Evolutionary conservation across 495 filamentous ascomycete genomes (phyloP), one percentile per base, ranked within the genome.

Genomic region (Parathielavia appendiculata): DNA sequence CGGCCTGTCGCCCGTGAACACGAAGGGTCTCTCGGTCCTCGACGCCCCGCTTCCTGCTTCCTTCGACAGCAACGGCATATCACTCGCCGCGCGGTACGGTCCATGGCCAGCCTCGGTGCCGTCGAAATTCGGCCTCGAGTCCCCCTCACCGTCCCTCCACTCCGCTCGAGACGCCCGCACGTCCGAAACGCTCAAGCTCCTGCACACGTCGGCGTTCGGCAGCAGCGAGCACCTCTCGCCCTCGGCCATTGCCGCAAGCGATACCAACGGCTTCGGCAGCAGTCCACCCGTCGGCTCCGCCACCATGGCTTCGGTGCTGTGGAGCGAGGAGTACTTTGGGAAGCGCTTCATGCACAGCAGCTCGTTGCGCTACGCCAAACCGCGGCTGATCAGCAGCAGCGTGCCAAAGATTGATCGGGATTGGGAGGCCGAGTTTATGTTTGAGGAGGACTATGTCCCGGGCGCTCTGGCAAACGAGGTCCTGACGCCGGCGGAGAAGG

Each of bases 51-150:
- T 98, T 23, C 93, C 93, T 10, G 91, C 90, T 12, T 97, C 93
- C 1, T 97, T 98, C 67, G 95, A 97, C 69, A 95, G 90, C 66
- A 91, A 97, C 63, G 93, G 93, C 44, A 89, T 96, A 19, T 96
- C 92, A 7, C 87, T 90, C 66, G 88, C 88, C 54, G 92, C 93
- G 23, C 82, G 91, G 51, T 89, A 91, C 43, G 95, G 90, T 1
- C 90, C 93, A 0, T 90, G 95, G 63, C 92, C 92, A 13, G 87
- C 92, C 9, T 97, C 93, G 1, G 86, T 98, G 36, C 93, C 93
- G 1, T 88, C 91, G 14, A 90, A 91, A 61, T 97, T 97, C 65
- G 91, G 90, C 11, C 72, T 96, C 57, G 93, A 96, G 48, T 95
- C 92, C 3, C 90, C 92, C 17, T 89, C 92, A 0, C 78, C 82